Percentiles rank a stretch among this genome's conserved stretches.
These are phyloP conservation scores for Omphalotus guepiniiformis DNA, from an alignment of 768 basidiomycete species.

Conservation along the genomic window DNA sequence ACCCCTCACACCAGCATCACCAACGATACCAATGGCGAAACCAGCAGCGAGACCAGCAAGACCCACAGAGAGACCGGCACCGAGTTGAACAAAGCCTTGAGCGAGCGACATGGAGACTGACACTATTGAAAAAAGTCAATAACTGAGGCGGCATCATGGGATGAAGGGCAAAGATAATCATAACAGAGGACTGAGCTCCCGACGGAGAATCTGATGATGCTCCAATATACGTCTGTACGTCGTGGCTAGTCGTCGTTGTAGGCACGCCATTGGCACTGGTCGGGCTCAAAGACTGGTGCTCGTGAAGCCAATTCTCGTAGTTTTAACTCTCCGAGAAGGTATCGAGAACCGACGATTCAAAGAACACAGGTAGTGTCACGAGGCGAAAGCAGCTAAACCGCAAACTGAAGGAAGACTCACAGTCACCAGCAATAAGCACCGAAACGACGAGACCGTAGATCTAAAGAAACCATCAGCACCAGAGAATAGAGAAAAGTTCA, in stretches of 20 bases:
- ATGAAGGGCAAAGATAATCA: too few relatives aligned
- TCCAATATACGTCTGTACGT: too few relatives aligned
- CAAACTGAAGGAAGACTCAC: conserved; percentile 47
- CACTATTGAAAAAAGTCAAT: conserved; percentile 40
- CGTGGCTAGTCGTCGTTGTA: too few relatives aligned
- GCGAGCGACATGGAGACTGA: conserved; percentile 79
- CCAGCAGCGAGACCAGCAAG: conserved; percentile 95
- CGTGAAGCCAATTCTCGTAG: too few relatives aligned
- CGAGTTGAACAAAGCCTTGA: conserved; percentile 90
- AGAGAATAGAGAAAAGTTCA: background rate
- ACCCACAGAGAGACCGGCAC: conserved; percentile 89
- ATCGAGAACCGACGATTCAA: too few relatives aligned
- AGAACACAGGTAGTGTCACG: background rate
- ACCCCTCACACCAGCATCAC: conserved; percentile 97
- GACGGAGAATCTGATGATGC: too few relatives aligned
- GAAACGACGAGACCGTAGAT: conserved; percentile 98
- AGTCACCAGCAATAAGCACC: conserved; percentile 86
- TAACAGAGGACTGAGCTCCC: too few relatives aligned
- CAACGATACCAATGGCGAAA: conserved; percentile 97
- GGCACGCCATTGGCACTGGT: too few relatives aligned
- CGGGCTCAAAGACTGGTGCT: too few relatives aligned
- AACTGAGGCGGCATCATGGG: too few relatives aligned
- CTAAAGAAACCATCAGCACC: conserved; percentile 31
- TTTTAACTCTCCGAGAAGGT: too few relatives aligned
- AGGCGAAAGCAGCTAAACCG: too few relatives aligned